Evolutionary conservation across 345 rosid genomes (phyloP), one percentile per base, ranked within the genome.

Genomic region (Noccaea bulbosa): DNA sequence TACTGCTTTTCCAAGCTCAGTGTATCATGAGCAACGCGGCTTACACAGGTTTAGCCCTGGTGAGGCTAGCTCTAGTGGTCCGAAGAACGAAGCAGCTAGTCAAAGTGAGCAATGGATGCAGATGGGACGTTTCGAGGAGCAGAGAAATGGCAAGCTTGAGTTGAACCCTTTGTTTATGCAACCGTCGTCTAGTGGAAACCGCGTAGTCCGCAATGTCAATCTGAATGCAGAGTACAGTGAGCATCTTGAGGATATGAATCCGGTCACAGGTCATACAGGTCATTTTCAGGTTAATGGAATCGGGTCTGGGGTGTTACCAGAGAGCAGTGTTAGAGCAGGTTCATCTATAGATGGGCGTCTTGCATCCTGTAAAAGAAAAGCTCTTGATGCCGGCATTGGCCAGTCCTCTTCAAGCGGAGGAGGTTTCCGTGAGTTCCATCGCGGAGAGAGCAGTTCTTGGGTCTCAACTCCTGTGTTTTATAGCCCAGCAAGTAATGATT

Each of bases 291-390:
- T 81, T 65, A 71, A 74, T 58, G 81, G 69, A 34, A 57, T 82
- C 1, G 80, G 77, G 20, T 65, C 60, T 78, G 83, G 73, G 67
- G 52, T 65, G 53, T 52, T 70, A 62, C 66, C 77, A 32, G 84
- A 75, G 47, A 80, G 50, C 79, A 79, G 67, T 54, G 78, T 68
- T 64, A 79, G 84, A 70, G 78, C 79, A 0, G 84, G 83, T 63
- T 74, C 82, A 54, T 80, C 88, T 43, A 63, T 67, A 50, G 93
- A 83, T 46, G 88, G 87, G 9, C 83, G 77, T 2, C 93, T 83
- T 48, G 66, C 78, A 24, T 83, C 96, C 39, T 79, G 87, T 78
- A 93, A 93, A 80, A 85, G 98, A 81, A 93, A 91, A 80, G 82
- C 91, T 24, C 67, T 81, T 34, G 98, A 85, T 69, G 88, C 80